Percentiles rank a stretch among this genome's conserved stretches.
Evolutionary conservation across 352 stramenopile genomes (phyloP).

Genomic region (Aphanomyces euteiches): DNA sequence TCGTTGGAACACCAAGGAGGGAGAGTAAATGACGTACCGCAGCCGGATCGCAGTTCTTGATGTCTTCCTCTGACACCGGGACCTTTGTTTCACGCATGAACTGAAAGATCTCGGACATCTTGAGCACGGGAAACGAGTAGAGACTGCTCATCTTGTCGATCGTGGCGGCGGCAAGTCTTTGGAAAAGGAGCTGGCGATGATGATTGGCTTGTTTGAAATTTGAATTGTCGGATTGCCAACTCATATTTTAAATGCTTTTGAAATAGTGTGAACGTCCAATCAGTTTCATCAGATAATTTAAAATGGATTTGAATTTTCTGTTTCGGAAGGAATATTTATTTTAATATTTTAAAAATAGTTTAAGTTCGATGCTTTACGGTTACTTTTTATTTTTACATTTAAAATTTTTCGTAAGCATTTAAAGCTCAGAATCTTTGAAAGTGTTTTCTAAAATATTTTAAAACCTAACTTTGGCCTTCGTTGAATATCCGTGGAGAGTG

Average conservation of each 20-base stretch:
- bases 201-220: slow-evolving; percentile 19
- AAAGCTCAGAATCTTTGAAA: background rate
- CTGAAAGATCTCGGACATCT: slow-evolving; percentile 89
- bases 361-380: no score
- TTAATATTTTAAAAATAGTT: no score
- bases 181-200: background rate
- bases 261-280: background rate
- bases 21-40: slow-evolving; percentile 31
- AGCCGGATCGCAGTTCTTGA: slow-evolving; percentile 60
- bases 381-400: no score
- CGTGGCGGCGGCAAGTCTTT: background rate
- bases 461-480: background rate
- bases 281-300: no score
- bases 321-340: no score
- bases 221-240: slow-evolving; percentile 2
- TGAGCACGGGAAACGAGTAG: slow-evolving; percentile 93
- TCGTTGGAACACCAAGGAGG: slow-evolving; percentile 35
- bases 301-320: no score
- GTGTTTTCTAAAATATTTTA: slow-evolving; percentile 1
- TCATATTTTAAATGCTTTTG: background rate
- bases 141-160: slow-evolving; percentile 3
- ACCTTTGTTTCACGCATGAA: slow-evolving; percentile 90
- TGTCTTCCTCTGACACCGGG: slow-evolving; percentile 84
- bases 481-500: background rate
- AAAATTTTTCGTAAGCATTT: no score